Conservation (phyloP, 148 eudicot genomes). For the Chenopodium album region DNA sequence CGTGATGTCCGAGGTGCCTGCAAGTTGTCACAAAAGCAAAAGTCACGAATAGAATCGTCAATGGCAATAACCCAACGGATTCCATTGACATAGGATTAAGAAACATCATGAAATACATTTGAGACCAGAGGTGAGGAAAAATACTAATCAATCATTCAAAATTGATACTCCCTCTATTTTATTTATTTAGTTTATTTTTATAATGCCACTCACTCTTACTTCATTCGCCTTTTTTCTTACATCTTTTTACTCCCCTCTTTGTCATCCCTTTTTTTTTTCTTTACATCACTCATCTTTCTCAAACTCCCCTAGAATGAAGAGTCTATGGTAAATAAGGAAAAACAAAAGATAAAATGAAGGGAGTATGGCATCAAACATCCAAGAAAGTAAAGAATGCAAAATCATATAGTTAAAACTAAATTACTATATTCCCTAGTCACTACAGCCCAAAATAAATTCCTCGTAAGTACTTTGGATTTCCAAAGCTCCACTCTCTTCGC, state of each 20-base stretch:
- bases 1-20: slow-evolving; percentile 97
- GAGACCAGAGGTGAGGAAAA: not conserved
- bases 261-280: no score
- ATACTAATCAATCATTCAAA: not conserved
- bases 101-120: not conserved
- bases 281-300: no score
- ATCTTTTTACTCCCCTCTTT: no score
- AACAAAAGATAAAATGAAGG: no score
- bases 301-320: no score
- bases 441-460: not conserved
- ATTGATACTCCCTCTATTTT: not conserved
- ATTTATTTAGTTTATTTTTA: no score
- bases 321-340: no score
- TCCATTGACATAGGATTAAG: not conserved
- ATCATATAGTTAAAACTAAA: not conserved
- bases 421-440: not conserved
- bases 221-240: no score
- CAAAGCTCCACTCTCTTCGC: not conserved
- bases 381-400: not conserved
- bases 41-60: not conserved
- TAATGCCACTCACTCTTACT: no score
- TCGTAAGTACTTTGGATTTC: not conserved
- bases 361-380: not conserved
- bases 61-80: not conserved
- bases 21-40: slow-evolving; percentile 20